Base-by-base conservation (phyloP, 1,284 basidiomycete species). In the Tetrapyrgos nigripes region DNA sequence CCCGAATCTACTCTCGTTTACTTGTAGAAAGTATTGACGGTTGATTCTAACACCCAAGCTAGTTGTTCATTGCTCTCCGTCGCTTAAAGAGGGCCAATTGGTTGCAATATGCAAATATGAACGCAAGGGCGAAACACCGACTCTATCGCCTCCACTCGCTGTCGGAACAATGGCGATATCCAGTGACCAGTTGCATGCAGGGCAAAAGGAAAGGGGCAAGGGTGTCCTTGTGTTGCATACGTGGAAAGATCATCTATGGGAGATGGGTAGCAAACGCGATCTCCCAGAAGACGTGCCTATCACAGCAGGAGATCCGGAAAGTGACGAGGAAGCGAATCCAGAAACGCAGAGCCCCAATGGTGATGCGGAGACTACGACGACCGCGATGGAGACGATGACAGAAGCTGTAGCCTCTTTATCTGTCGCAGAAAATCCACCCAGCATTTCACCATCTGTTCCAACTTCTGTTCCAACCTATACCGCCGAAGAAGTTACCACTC, bases 231-330 rank as follows among this genome's bases (percentile, higher is more conserved):
- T 92, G 1, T 62, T 88, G 46, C 89, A 93, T 67, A 83, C 84
- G 1, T 89, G 87, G 84, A 89, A 87, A 65, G 91, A 92, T 64
- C 73, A 80, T 62, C 68, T 93, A 9, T 93, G 89, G 83, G 81
- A 85, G 17, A 80, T 90, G 78, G 90, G 91, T 11, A 74, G 72
- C 23, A 88, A 85, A 65, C 55, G 63, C 8, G 85, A 88, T 45
- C 77, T 80, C 6, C 88, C 89, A 0, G 79, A 77, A 35, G 55
- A 67, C n/a, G 47, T 65, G 5, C 72, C 77, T 21, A 64, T 74
- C 49, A 67, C 64, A 44, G 59, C 49, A 13, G 64, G 66, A n/a
- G 51, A 65, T 43, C 54, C 59, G 3, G 64, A 57, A 8, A 64
- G 61, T 33, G 62, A 61, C 47, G 61, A 59, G 11, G 27, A 26